phyloP scores from a whole-genome alignment of 306 rosid species.

The Neltuma alba region DNA sequence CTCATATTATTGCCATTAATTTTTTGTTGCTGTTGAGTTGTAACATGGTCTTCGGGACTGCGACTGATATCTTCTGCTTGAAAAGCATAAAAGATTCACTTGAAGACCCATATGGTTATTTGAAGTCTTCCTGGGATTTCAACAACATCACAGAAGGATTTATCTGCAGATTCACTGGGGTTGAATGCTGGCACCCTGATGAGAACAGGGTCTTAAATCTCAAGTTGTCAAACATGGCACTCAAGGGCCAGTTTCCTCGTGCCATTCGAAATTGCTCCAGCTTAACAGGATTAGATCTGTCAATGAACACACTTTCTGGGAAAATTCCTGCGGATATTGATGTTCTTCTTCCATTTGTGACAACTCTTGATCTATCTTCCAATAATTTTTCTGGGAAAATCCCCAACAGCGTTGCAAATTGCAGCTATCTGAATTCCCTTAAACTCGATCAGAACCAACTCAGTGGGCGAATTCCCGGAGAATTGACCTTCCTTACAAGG shows the following conservation, averaged over 20 bases:
- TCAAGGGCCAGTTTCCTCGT: constrained; percentile 71
- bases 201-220: constrained; percentile 77
- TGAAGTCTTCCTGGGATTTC: too few species aligned
- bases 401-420: constrained; percentile 47
- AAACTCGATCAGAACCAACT: constrained; percentile 66
- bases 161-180: too few species aligned
- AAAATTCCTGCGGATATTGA: constrained; percentile 52
- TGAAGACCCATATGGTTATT: too few species aligned
- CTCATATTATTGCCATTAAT: constrained; percentile 23
- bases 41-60: too few species aligned
- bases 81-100: too few species aligned
- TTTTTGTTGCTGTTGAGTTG: constrained; percentile 38
- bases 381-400: constrained; percentile 44
- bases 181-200: too few species aligned
- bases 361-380: constrained; percentile 63
- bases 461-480: constrained; percentile 60
- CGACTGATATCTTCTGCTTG: too few species aligned
- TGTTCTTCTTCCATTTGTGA: not conserved
- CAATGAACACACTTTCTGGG: constrained; percentile 63
- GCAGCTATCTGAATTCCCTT: constrained; percentile 60
- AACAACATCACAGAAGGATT: too few species aligned
- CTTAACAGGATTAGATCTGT: constrained; percentile 83
- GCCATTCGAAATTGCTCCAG: too few species aligned
- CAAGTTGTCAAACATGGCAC: constrained; percentile 68
- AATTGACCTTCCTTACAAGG: constrained; percentile 44